Conservation (phyloP, 148 eudicot genomes). For the Suaeda aralocaspica region DNA sequence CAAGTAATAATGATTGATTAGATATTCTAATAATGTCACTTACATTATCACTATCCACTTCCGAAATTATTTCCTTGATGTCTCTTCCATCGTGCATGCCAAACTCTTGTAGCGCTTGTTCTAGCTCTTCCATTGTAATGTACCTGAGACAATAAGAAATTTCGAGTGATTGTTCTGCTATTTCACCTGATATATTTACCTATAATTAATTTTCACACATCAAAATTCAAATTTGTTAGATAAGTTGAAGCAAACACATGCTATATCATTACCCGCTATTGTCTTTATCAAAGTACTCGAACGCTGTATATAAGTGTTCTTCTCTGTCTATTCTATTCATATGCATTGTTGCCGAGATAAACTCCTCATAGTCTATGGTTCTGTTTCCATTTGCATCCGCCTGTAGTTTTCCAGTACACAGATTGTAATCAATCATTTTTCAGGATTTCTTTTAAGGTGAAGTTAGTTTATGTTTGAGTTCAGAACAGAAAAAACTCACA, state of each 20-base stretch:
- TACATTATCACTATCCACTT: slow-evolving; percentile 84
- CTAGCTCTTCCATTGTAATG: slow-evolving; percentile 86
- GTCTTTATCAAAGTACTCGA: slow-evolving; percentile 95
- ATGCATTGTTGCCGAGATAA: slow-evolving; percentile 98
- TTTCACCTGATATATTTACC: too few relatives aligned
- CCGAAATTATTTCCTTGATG: slow-evolving; percentile 81
- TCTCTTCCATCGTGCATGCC: slow-evolving; percentile 78
- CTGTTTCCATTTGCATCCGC: slow-evolving; percentile 99
- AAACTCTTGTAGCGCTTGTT: slow-evolving; percentile 78
- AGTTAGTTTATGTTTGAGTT: not conserved
- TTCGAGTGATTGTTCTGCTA: not conserved
- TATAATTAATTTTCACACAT: not conserved
- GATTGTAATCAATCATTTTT: not conserved
- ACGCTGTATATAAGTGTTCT: slow-evolving; percentile 95
- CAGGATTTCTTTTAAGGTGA: not conserved
- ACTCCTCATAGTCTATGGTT: slow-evolving; percentile 92
- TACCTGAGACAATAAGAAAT: slow-evolving; percentile 36
- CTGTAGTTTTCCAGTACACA: slow-evolving; percentile 34
- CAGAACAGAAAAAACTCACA: slow-evolving; percentile 21
- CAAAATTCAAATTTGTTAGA: not conserved
- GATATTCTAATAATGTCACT: slow-evolving; percentile 24
- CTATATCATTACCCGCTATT: slow-evolving; percentile 77
- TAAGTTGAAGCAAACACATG: not conserved
- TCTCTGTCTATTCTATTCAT: slow-evolving; percentile 95
- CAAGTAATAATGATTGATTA: too few relatives aligned